Conservation (phyloP, 306 rosid genomes). For the Prunus kanzakura region DNA sequence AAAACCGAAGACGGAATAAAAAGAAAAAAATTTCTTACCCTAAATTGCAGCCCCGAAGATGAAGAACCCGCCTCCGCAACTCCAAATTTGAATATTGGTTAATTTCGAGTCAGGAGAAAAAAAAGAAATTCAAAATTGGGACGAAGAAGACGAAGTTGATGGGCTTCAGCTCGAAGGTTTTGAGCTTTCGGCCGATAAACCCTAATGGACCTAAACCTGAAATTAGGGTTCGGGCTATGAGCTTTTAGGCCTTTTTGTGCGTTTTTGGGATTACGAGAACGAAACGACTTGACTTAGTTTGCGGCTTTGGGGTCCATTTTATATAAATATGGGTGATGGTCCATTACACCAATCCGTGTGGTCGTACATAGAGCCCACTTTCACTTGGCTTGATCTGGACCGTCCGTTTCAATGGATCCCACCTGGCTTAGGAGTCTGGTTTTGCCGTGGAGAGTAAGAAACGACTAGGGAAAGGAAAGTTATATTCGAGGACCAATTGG, state of each 20-base stretch:
- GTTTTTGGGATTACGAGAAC: background rate
- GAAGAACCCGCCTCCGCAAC: background rate
- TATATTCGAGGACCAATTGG: background rate
- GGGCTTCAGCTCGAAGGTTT: slow-evolving; percentile 38
- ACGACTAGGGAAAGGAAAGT: background rate
- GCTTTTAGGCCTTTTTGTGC: slow-evolving; percentile 25
- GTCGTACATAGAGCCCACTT: slow-evolving; percentile 9
- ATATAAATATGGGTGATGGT: background rate
- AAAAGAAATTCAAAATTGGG: background rate
- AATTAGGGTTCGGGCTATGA: slow-evolving; percentile 27
- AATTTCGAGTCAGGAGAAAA: slow-evolving; percentile 4
- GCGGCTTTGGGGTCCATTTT: background rate
- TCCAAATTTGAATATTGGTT: background rate
- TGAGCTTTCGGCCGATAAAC: slow-evolving; percentile 35
- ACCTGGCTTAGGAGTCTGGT: background rate
- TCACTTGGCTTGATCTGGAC: background rate
- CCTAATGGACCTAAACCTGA: slow-evolving; percentile 46
- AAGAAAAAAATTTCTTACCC: slow-evolving; percentile 2
- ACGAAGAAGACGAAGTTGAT: slow-evolving; percentile 39
- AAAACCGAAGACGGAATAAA: background rate
- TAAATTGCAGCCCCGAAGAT: slow-evolving; percentile 2
- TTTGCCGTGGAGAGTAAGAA: background rate
- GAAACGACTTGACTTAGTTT: background rate
- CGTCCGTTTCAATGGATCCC: background rate
- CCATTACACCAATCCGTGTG: background rate